A percentile compares a stretch with the other conserved stretches of the same genome.
These are phyloP conservation scores for Auricularia heimuer DNA, from an alignment of 768 basidiomycete genomes.

Conservation along the genomic window DNA sequence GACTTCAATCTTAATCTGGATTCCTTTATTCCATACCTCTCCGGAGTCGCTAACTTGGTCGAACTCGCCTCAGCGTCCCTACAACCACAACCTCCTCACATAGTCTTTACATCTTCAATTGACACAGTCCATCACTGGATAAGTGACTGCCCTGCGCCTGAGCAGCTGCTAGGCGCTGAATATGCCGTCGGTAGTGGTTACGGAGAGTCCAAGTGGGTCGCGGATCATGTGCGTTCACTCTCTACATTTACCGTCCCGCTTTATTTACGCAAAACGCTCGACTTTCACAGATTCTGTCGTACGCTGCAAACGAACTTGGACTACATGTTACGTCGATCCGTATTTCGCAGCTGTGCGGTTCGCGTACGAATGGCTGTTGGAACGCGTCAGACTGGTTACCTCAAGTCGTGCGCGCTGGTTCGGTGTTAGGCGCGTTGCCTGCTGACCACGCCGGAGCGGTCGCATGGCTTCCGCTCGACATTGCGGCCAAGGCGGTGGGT, in stretches of 20 bases:
- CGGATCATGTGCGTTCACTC: not conserved
- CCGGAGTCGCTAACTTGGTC: not conserved
- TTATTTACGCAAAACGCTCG: not conserved
- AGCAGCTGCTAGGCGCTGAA: not conserved
- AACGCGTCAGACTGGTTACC: conserved; percentile 4
- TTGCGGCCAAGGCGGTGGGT: not conserved
- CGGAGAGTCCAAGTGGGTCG: not conserved
- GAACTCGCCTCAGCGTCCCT: not conserved
- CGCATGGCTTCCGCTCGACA: conserved; percentile 2
- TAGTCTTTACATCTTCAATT: not conserved
- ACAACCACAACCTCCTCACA: not conserved
- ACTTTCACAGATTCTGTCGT: not conserved
- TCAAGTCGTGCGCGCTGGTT: not conserved
- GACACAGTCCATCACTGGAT: not conserved
- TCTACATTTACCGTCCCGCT: not conserved
- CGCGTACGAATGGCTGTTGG: conserved; percentile 1
- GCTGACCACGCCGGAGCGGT: not conserved
- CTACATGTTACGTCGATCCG: not conserved
- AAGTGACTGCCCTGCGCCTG: not conserved
- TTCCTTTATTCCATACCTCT: not conserved
- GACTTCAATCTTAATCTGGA: not conserved
- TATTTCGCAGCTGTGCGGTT: conserved; percentile 1
- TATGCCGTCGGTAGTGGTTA: not conserved
- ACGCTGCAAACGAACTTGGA: not conserved
- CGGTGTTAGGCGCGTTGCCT: not conserved